Percentiles rank a stretch among this genome's conserved stretches.
These are phyloP conservation scores for Lactifluus echinatus DNA, from an alignment of 768 basidiomycete species.

Conservation along the genomic window DNA sequence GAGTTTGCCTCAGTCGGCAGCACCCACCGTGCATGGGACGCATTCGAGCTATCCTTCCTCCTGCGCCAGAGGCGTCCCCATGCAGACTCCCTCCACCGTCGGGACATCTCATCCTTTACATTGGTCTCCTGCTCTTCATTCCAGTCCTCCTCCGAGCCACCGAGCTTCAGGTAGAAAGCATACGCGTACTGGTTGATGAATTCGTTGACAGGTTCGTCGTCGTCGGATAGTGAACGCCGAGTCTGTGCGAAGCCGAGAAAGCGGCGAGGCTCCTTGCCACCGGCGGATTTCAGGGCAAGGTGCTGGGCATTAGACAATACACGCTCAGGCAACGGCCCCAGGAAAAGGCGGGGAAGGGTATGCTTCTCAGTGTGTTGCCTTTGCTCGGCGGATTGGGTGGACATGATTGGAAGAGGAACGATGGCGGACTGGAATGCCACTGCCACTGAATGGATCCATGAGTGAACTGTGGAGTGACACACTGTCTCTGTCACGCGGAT, in stretches of 20 bases:
- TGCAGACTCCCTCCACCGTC: constrained; percentile 56
- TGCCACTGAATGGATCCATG: too few relatives aligned
- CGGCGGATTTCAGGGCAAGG: not conserved
- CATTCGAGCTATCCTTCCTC: constrained; percentile 26
- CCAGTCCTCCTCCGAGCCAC: constrained; percentile 64
- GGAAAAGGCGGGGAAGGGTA: constrained; percentile 48
- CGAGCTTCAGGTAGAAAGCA: constrained; percentile 53
- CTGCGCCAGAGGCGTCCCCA: constrained; percentile 42
- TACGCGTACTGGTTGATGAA: constrained; percentile 54
- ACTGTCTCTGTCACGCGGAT: not conserved
- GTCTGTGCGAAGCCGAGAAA: constrained; percentile 23
- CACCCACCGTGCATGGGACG: constrained; percentile 20
- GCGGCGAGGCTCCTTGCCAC: constrained; percentile 14
- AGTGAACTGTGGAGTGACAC: not conserved
- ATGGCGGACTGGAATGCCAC: not conserved
- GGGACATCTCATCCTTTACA: constrained; percentile 47
- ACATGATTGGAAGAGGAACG: constrained; percentile 10
- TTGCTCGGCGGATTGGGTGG: constrained; percentile 1
- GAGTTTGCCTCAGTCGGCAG: constrained; percentile 59
- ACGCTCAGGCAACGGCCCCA: constrained; percentile 70
- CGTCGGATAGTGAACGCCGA: constrained; percentile 22
- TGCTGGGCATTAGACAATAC: constrained; percentile 32
- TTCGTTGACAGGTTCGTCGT: constrained; percentile 34
- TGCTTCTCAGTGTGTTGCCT: constrained; percentile 24
- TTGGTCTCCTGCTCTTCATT: constrained; percentile 42